Conservation (phyloP, 257 asterid species). For the Solanum medicagineum region DNA sequence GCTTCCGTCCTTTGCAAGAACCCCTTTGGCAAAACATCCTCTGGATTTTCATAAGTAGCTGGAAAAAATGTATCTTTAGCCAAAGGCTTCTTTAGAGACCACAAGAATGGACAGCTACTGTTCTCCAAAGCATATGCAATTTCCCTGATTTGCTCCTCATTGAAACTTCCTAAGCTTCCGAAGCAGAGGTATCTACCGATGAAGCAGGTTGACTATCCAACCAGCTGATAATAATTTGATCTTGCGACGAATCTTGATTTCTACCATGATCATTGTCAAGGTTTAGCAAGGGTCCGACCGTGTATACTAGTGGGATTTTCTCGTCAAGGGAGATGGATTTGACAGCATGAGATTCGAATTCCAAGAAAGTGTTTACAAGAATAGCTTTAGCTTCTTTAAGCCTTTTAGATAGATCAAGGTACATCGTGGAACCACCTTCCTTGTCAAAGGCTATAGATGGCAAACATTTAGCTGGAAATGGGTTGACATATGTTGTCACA, state of each 20-base stretch:
- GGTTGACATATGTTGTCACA: neutral
- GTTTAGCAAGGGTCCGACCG: slow-evolving; percentile 33
- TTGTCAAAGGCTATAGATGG: slow-evolving; percentile 4
- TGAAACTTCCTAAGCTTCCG: slow-evolving; percentile 12
- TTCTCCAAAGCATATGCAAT: slow-evolving; percentile 8
- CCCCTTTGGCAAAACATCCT: slow-evolving; percentile 11
- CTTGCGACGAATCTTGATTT: neutral
- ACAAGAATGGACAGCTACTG: slow-evolving; percentile 6
- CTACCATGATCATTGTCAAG: neutral
- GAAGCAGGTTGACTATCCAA: slow-evolving; percentile 4
- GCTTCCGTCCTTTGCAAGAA: slow-evolving; percentile 6
- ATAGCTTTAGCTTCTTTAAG: slow-evolving; percentile 14
- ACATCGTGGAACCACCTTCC: neutral
- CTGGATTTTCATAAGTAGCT: neutral
- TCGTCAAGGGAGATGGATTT: neutral
- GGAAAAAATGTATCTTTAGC: neutral
- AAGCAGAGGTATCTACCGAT: slow-evolving; percentile 18
- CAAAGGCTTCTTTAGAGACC: slow-evolving; percentile 7
- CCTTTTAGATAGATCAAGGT: neutral
- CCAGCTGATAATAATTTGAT: neutral
- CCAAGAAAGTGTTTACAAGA: slow-evolving; percentile 32
- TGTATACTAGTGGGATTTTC: slow-evolving; percentile 17
- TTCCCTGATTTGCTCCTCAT: slow-evolving; percentile 8
- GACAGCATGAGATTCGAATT: slow-evolving; percentile 23
- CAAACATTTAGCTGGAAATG: slow-evolving; percentile 14